Evolutionary conservation across 1,139 yeast species (phyloP), one percentile per base, ranked within the genome.

Genomic region (Debaryomyces fabryi): DNA sequence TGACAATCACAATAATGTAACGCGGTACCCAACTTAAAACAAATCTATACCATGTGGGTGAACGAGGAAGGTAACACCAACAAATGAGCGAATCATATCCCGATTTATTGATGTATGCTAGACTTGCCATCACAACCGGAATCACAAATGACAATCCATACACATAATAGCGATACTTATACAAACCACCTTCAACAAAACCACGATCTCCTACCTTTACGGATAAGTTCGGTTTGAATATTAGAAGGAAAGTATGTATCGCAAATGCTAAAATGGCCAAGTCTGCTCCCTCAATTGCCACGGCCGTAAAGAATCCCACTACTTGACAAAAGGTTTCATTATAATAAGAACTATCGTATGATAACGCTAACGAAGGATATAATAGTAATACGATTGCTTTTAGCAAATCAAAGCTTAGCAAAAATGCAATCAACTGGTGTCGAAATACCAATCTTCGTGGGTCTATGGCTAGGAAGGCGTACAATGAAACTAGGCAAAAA

Each of bases 231-330:
- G 95, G 90, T 52, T 73, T 72, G 63, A 88, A 88, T 16, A 91
- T 86, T 27, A 89, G 71, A 38, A 90, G 65, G 37, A 84, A 89
- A 6, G 93, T 86, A 64, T 91, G 97, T 18, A 90, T 67, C 1
- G 97, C 96, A 67, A 91, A 86, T 29, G 88, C 79, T 41, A 89
- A 69, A 45, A 90, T 91, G 27, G 96, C 93, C 37, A 89, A 65
- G 67, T 91, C 97, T 2, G 95, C 91, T 13, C 96, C 96, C 65
- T 89, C 96, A 24, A 88, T 86, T 30, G 92, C 79, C 37, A 83
- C 76, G 1, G 95, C 88, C 0, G 96, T 86, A 66, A 90, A 85
- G 72, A 88, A 90, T 3, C 97, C 97, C 43, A 89, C 81, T 12
- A 85, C 84, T 60, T 87, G 85, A 57, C 88, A 83, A 54, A 87